These are phyloP conservation scores for Kazachstania sp. DNA, from an alignment of 1,139 yeast species.

Conservation along the genomic window DNA sequence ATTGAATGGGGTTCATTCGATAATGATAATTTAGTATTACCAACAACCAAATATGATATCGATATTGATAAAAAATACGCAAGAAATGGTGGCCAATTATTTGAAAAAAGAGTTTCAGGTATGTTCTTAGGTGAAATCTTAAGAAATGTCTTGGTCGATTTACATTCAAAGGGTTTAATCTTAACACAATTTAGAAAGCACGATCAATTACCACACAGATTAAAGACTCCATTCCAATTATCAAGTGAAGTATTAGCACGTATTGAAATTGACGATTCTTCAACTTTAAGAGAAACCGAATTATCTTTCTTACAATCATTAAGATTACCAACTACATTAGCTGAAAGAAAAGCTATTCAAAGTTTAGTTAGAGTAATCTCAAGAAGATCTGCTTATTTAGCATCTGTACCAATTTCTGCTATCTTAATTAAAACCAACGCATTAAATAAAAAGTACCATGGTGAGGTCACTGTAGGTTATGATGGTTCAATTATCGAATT, in stretches of 20 bases:
- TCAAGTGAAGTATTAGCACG: conserved; percentile 78
- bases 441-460: conserved; percentile 45
- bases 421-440: conserved; percentile 51
- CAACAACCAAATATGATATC: conserved; percentile 65
- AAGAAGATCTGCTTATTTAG: conserved; percentile 72
- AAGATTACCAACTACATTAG: conserved; percentile 56
- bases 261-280: conserved; percentile 73
- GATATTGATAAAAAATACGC: conserved; percentile 57
- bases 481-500: conserved; percentile 91
- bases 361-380: conserved; percentile 68
- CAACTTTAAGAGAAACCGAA: conserved; percentile 58
- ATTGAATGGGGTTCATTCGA: conserved; percentile 98
- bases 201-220: conserved; percentile 55
- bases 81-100: conserved; percentile 82
- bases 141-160: conserved; percentile 61
- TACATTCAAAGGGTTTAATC: conserved; percentile 48
- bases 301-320: conserved; percentile 53
- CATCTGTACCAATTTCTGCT: conserved; percentile 86
- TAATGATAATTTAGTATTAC: conserved; percentile 61
- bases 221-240: conserved; percentile 66
- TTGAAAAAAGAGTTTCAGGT: conserved; percentile 89
- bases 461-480: conserved; percentile 81
- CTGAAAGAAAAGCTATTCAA: conserved; percentile 67
- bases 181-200: conserved; percentile 46
- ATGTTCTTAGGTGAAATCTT: conserved; percentile 89